Evolutionary conservation across 2,329 filamentous ascomycete species (phyloP).

Genomic region (Epichloe sibirici): DNA sequence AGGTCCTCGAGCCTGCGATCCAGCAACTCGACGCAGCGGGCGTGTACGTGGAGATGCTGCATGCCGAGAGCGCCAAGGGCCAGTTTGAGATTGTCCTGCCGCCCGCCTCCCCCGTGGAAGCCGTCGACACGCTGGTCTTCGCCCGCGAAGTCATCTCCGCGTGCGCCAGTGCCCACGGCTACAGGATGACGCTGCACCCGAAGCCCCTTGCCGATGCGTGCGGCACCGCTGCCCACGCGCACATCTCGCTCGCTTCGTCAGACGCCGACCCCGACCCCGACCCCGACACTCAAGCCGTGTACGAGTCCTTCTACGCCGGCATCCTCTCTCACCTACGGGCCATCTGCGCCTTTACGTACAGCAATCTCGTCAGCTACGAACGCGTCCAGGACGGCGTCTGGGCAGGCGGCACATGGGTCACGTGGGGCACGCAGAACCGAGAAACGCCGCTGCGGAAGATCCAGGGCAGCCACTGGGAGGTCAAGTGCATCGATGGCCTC

Average conservation of each 20-base stretch:
- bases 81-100: conserved; percentile 71
- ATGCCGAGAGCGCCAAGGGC: conserved; percentile 59
- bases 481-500: conserved; percentile 66
- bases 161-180: conserved; percentile 47
- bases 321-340: conserved; percentile 53
- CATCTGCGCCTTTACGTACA: conserved; percentile 57
- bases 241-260: conserved; percentile 50
- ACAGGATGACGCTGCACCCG: conserved; percentile 62
- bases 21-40: conserved; percentile 45
- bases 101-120: conserved; percentile 49
- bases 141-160: conserved; percentile 56
- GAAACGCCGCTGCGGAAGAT: conserved; percentile 63
- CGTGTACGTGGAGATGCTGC: conserved; percentile 59
- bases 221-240: conserved; percentile 57
- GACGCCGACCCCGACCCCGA: conserved; percentile 12
- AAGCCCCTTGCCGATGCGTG: conserved; percentile 47
- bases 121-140: conserved; percentile 60
- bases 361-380: conserved; percentile 54
- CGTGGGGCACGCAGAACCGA: conserved; percentile 74
- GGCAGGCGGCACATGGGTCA: conserved; percentile 67
- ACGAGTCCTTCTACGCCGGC: conserved; percentile 59
- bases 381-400: conserved; percentile 57
- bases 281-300: conserved; percentile 24
- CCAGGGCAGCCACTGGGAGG: conserved; percentile 57
- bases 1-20: conserved; percentile 54